Evolutionary conservation across 2,329 filamentous ascomycete species (phyloP).

Genomic region (Fusarium equiseti): DNA sequence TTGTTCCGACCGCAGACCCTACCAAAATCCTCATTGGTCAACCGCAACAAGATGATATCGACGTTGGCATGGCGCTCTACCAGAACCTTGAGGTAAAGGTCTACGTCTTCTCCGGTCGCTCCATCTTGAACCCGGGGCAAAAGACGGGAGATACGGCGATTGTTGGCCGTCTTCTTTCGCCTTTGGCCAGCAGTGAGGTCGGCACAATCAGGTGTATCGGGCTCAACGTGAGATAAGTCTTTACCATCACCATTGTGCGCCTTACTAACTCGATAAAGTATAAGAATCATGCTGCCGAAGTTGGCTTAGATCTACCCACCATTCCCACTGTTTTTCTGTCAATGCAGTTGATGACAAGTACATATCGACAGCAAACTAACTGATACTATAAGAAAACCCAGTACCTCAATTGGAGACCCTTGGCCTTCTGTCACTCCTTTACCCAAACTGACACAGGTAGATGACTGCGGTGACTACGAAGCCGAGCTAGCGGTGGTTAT

Average conservation of each 20-base stretch:
- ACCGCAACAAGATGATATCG: background rate
- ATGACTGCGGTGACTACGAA: constrained; percentile 69
- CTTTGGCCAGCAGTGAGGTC: constrained; percentile 50
- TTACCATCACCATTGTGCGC: background rate
- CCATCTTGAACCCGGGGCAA: constrained; percentile 65
- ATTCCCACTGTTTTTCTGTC: constrained; percentile 68
- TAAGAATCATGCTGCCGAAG: constrained; percentile 58
- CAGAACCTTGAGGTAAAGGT: background rate
- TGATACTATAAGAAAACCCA: constrained; percentile 58
- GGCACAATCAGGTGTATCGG: constrained; percentile 70
- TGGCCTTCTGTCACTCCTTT: constrained; percentile 63
- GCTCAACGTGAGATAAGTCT: constrained; percentile 57
- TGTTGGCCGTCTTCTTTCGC: constrained; percentile 59
- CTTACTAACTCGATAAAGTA: constrained; percentile 42
- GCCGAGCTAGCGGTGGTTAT: constrained; percentile 69
- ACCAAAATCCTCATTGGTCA: background rate
- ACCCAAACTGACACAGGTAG: constrained; percentile 60
- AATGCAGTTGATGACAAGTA: background rate
- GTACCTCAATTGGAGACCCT: constrained; percentile 65
- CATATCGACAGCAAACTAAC: background rate
- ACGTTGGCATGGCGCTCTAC: background rate
- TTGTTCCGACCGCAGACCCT: background rate
- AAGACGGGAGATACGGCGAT: constrained; percentile 60
- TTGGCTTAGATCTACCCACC: constrained; percentile 62
- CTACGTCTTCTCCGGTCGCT: constrained; percentile 67